Percentiles rank a stretch among this genome's conserved stretches.
phyloP scores from a whole-genome alignment of 441 rosid genomes.

The Erodium trifolium region DNA sequence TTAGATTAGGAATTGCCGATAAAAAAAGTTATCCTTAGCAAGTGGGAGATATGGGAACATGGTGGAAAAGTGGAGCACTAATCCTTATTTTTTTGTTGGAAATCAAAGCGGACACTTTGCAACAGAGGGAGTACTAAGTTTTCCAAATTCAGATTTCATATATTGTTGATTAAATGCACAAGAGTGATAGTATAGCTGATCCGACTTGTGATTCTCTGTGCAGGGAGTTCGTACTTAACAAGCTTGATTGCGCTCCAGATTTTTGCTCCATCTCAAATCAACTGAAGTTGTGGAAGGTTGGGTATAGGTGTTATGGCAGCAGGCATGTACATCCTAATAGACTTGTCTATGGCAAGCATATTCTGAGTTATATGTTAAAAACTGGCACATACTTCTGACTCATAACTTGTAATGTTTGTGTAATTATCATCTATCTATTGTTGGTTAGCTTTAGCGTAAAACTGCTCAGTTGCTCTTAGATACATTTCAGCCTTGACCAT shows the following conservation, averaged over 20 bases:
- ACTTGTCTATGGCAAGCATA: conserved; percentile 1
- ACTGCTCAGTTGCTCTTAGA: background rate
- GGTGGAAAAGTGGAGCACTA: too few species aligned
- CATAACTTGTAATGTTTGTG: conserved; percentile 14
- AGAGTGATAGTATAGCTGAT: background rate
- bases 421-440: conserved; percentile 15
- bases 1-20: too few species aligned
- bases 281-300: too few species aligned
- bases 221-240: conserved; percentile 22
- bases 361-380: conserved; percentile 1
- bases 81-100: too few species aligned
- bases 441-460: background rate
- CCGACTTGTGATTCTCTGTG: background rate
- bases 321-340: conserved; percentile 11
- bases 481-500: background rate
- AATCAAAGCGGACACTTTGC: background rate
- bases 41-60: too few species aligned
- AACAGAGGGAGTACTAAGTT: background rate
- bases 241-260: background rate
- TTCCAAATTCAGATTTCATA: background rate
- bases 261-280: conserved; percentile 9
- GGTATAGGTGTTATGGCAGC: conserved; percentile 7
- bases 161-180: background rate
- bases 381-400: conserved; percentile 8
- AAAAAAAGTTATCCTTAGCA: too few species aligned